These are phyloP conservation scores for Wickerhamiella spandovensis DNA, from an alignment of 805 yeast genomes.

Conservation along the genomic window DNA sequence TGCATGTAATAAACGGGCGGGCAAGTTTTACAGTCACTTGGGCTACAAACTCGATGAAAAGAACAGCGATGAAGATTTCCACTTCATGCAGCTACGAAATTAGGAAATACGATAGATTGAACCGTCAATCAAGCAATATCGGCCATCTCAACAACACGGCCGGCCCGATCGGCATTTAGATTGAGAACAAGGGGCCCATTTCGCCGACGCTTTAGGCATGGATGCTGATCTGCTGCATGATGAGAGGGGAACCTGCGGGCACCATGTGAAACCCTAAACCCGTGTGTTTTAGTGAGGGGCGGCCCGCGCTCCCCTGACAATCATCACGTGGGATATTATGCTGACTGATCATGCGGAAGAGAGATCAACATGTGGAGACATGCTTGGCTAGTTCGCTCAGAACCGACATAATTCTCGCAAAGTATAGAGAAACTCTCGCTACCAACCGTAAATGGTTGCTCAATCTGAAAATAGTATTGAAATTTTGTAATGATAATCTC, in stretches of 20 bases:
- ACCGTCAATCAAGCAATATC: background rate
- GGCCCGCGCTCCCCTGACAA: too few relatives aligned
- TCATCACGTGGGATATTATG: background rate
- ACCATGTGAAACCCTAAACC: background rate
- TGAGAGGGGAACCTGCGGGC: background rate
- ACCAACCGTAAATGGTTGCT: too few relatives aligned
- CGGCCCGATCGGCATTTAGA: background rate
- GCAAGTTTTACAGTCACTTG: slow-evolving; percentile 12
- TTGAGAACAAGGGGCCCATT: background rate
- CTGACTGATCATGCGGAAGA: too few relatives aligned
- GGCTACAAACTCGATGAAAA: slow-evolving; percentile 9
- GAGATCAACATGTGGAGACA: background rate
- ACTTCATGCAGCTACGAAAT: background rate
- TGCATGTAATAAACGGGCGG: slow-evolving; percentile 15
- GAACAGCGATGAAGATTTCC: background rate
- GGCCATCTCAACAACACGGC: background rate
- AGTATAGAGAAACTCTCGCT: too few relatives aligned
- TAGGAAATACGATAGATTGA: too few relatives aligned
- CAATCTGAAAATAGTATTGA: too few relatives aligned
- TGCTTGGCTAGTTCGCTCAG: too few relatives aligned
- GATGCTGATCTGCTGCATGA: background rate
- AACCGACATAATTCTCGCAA: too few relatives aligned
- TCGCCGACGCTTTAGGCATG: background rate
- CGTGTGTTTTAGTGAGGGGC: background rate
- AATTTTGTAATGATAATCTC: too few relatives aligned